These are phyloP conservation scores for Skeletonema menzelii DNA, from an alignment of 108 stramenopile genomes.

Conservation along the genomic window DNA sequence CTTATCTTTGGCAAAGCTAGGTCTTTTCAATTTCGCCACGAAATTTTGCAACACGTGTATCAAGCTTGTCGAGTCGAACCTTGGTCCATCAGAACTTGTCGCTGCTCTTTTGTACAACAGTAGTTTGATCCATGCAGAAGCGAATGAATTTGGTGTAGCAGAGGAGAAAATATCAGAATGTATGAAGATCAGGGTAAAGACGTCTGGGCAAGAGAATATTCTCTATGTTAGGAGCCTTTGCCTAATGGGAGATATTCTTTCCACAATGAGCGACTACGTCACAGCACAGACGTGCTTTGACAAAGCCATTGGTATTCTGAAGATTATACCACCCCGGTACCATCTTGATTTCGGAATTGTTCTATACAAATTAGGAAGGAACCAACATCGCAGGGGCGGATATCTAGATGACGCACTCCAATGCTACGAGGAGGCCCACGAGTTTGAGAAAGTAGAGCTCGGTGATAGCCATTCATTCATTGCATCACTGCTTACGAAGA, in stretches of 20 bases:
- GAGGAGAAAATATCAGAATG: constrained; percentile 56
- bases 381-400: constrained; percentile 68
- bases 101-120: constrained; percentile 68
- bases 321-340: constrained; percentile 51
- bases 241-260: constrained; percentile 67
- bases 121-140: constrained; percentile 62
- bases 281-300: constrained; percentile 69
- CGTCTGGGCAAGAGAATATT: constrained; percentile 62
- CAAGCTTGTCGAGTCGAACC: constrained; percentile 48
- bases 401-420: constrained; percentile 59
- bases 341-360: constrained; percentile 69
- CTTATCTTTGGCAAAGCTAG: constrained; percentile 67
- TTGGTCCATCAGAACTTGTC: constrained; percentile 64
- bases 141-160: constrained; percentile 60
- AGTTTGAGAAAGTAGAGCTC: constrained; percentile 63
- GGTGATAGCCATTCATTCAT: constrained; percentile 63
- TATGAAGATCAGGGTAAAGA: constrained; percentile 52
- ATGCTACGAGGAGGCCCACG: constrained; percentile 65
- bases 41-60: constrained; percentile 70
- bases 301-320: constrained; percentile 67
- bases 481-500: constrained; percentile 51
- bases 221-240: constrained; percentile 68
- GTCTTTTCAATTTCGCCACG: constrained; percentile 72
- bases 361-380: constrained; percentile 74
- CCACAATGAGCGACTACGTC: constrained; percentile 65